Evolutionary conservation across 1,139 yeast genomes (phyloP), one percentile per base, ranked within the genome.

Genomic region (Yamadazyma epiphylla): DNA sequence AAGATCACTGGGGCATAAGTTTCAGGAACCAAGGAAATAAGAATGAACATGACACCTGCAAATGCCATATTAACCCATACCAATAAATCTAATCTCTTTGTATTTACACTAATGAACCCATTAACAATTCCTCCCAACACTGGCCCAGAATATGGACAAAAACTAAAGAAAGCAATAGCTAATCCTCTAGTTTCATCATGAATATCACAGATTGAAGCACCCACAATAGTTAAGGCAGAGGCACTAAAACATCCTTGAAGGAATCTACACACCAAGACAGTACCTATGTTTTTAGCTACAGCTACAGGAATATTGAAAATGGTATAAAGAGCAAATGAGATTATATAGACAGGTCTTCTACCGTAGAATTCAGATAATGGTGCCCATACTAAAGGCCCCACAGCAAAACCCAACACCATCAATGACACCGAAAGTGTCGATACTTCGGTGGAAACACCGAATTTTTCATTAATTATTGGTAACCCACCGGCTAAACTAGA

Each of bases 51-150:
- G 2, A 76, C 74, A 38, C 95, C 96, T 2, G 91, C 86, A 57
- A 87, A 85, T 3, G 91, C 95, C 85, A 87, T 77, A 49, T 87
- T 87, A 36, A 86, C 89, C 95, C 96, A 87, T 41, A 83, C 74
- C 52, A 87, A 74, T 26, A 85, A 56, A 28, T 81, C 88, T 47
- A 77, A 70, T 46, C 88, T 68, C 11, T 70, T 72, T 16, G 91
- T 70, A 37, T 79, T 74, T 26, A 82, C 79, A 37, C 80, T 71
- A 48, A 87, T 80, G 61, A 87, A 87, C 22, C 96, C 96, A 50
- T 86, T 83, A 25, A 85, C 87, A 32, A 88, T 60, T n/a, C 94
- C 95, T 22, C 95, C 96, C 31, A 87, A 60, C 22, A 85, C 94
- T 0, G 96, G 96, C 28, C 95, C 96, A 32, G 91, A 80, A 56